Conservation (phyloP, 805 yeast genomes). For the Monosporozyma siamensis region DNA sequence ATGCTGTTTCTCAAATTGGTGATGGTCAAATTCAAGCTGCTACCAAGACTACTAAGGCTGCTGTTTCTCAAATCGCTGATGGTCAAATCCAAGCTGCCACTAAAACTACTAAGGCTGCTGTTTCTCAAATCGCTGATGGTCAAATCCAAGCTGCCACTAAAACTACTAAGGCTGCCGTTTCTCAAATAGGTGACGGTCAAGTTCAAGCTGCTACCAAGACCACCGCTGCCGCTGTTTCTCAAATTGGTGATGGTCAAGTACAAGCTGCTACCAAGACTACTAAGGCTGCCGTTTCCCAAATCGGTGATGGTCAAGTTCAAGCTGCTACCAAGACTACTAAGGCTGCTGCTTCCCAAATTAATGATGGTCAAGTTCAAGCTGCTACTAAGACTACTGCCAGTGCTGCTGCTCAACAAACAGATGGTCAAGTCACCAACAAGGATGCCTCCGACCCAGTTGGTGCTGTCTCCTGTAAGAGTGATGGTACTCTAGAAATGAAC, state of each 20-base stretch:
- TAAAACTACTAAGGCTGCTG: conserved; percentile 31
- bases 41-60: conserved; percentile 15
- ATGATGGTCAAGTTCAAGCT: conserved; percentile 37
- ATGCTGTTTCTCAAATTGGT: conserved; percentile 41
- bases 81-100: conserved; percentile 50
- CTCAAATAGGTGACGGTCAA: conserved; percentile 36
- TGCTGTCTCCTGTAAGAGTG: conserved; percentile 37
- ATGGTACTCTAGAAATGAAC: conserved; percentile 44
- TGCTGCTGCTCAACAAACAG: conserved; percentile 28
- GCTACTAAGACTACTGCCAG: conserved; percentile 24
- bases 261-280: conserved; percentile 23
- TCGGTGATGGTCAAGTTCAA: conserved; percentile 61
- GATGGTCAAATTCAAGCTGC: conserved; percentile 54
- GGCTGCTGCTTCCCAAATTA: conserved; percentile 29
- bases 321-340: conserved; percentile 27
- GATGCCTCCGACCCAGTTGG: conserved; percentile 20
- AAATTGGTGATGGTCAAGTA: conserved; percentile 34
- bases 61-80: conserved; percentile 21
- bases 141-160: conserved; percentile 36
- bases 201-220: conserved; percentile 35
- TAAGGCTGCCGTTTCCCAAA: conserved; percentile 34
- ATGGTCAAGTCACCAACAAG: conserved; percentile 35
- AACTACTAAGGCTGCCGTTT: conserved; percentile 28
- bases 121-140: conserved; percentile 33
- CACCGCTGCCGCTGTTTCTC: conserved; percentile 28